Conservation (phyloP, 2,329 filamentous ascomycete genomes). For the Teratosphaeria destructans region DNA sequence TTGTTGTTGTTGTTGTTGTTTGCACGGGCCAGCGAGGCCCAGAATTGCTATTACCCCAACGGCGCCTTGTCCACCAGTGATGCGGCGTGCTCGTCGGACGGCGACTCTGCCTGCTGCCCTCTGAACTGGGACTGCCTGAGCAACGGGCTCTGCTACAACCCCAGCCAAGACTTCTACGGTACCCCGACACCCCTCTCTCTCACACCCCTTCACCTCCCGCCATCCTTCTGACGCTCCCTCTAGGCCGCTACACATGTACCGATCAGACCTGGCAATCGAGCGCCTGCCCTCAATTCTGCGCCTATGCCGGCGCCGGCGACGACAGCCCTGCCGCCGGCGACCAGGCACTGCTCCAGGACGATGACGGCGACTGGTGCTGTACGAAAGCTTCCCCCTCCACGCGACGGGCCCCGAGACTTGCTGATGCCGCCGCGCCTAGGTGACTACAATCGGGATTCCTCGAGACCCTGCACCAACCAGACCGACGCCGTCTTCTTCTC, state of each 20-base stretch:
- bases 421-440: neutral
- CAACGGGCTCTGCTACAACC: constrained; percentile 25
- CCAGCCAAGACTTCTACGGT: constrained; percentile 13
- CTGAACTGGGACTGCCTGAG: constrained; percentile 23
- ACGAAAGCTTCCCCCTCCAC: neutral
- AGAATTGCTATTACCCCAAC: constrained; percentile 28
- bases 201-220: too few relatives aligned
- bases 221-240: neutral
- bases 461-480: constrained; percentile 11
- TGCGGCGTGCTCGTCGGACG: constrained; percentile 16
- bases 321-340: constrained; percentile 17
- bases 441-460: constrained; percentile 12
- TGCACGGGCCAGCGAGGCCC: constrained; percentile 8
- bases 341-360: constrained; percentile 22
- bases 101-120: constrained; percentile 24
- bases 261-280: constrained; percentile 20
- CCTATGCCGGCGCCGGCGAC: constrained; percentile 1
- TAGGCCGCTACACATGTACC: constrained; percentile 25
- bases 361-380: constrained; percentile 23
- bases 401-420: neutral
- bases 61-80: constrained; percentile 18
- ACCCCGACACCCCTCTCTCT: neutral
- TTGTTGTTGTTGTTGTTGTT: neutral
- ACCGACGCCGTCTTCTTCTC: constrained; percentile 10
- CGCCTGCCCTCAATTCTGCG: constrained; percentile 22